Evolutionary conservation across 352 stramenopile genomes (phyloP).

Genomic region (Phytopythium montanum): DNA sequence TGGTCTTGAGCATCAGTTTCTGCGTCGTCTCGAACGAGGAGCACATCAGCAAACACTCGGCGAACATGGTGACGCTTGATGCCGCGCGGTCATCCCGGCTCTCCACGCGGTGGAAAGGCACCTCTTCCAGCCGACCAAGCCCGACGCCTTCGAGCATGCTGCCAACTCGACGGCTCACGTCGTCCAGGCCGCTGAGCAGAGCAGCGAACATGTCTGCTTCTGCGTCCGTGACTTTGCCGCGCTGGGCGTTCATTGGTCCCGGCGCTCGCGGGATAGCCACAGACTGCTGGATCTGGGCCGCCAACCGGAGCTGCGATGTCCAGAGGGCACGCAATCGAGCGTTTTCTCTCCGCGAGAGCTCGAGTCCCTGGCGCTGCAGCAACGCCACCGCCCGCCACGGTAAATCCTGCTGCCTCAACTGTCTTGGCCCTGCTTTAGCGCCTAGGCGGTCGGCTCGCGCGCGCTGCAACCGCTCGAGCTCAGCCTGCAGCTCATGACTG

Average conservation of each 20-base stretch:
- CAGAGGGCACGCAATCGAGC: not conserved
- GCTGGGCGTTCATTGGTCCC: not conserved
- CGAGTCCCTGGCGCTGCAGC: not conserved
- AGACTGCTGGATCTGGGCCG: not conserved
- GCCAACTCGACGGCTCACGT: not conserved
- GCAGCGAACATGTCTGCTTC: not conserved
- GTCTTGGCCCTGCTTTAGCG: not conserved
- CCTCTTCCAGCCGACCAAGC: not conserved
- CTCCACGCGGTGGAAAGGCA: not conserved
- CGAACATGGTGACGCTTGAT: not conserved
- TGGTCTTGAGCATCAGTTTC: not conserved
- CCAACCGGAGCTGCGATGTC: not conserved
- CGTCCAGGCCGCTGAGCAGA: not conserved
- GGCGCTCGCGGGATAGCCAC: not conserved
- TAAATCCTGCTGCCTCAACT: not conserved
- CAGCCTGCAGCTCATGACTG: not conserved
- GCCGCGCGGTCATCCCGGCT: too few relatives aligned
- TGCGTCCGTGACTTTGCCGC: not conserved
- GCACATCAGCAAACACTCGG: not conserved
- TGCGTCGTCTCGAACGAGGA: not conserved
- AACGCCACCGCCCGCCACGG: not conserved
- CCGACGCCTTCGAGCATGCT: not conserved
- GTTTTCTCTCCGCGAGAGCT: not conserved
- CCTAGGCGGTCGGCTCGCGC: not conserved
- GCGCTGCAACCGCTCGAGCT: not conserved